These are phyloP conservation scores for Globisporangium sylvaticum DNA, from an alignment of 352 stramenopile genomes.

Conservation along the genomic window DNA sequence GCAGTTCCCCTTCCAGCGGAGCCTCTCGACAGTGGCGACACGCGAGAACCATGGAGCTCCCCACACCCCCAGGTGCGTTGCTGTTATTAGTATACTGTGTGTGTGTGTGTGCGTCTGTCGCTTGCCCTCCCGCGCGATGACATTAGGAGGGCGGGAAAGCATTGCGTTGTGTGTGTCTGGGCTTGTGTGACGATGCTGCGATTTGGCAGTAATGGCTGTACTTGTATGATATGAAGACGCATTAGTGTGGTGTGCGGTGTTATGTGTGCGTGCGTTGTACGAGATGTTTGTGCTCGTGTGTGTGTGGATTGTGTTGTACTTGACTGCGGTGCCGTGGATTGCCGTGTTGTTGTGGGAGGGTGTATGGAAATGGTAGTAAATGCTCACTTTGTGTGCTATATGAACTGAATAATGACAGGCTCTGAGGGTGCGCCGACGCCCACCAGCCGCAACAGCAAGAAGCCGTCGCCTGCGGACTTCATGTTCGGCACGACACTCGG, in stretches of 20 bases:
- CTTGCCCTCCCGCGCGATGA: neutral
- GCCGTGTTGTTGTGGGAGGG: neutral
- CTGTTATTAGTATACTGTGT: neutral
- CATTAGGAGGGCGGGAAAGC: neutral
- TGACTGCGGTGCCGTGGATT: neutral
- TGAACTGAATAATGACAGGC: conserved; percentile 13
- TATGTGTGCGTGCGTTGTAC: neutral
- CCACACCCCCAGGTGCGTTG: conserved; percentile 31
- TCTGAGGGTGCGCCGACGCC: conserved; percentile 29
- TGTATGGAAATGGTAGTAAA: neutral
- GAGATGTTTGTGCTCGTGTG: no score
- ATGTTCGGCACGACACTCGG: conserved; percentile 87
- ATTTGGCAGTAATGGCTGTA: neutral
- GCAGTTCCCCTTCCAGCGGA: neutral
- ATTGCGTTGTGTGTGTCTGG: neutral
- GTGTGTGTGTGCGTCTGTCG: neutral
- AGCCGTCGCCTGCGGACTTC: conserved; percentile 83
- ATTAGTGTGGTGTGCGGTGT: neutral
- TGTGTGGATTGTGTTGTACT: neutral
- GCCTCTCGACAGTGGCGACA: neutral
- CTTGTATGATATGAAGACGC: neutral
- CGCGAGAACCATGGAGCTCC: conserved; percentile 18
- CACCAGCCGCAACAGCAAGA: conserved; percentile 44
- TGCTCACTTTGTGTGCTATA: neutral
- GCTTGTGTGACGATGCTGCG: neutral